Percentiles rank a stretch among this genome's conserved stretches.
Evolutionary conservation across 164 flowering plant genomes (phyloP).

Genomic region (Kalanchoe fedtschenkoi): DNA sequence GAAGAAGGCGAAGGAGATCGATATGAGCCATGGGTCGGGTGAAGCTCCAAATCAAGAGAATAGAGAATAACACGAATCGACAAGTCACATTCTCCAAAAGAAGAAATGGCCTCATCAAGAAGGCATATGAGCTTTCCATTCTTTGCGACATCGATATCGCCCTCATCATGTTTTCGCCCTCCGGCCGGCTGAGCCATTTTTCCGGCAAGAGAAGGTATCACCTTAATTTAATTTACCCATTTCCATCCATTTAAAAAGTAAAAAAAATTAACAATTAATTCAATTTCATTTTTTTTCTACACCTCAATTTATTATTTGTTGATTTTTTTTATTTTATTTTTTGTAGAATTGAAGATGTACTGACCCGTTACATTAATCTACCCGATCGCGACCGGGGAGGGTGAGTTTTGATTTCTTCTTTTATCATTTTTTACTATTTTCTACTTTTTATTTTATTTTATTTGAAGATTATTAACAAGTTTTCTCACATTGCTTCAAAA

Average conservation of each 20-base stretch:
- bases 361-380: slow-evolving; percentile 36
- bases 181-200: slow-evolving; percentile 48
- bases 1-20: not conserved
- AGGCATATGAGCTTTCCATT: slow-evolving; percentile 64
- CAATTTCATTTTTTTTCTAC: not conserved
- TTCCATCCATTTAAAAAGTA: no score
- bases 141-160: slow-evolving; percentile 70
- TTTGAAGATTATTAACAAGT: no score
- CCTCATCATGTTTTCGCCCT: slow-evolving; percentile 47
- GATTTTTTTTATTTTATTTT: not conserved
- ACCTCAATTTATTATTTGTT: not conserved
- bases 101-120: slow-evolving; percentile 71
- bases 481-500: no score
- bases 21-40: slow-evolving; percentile 44
- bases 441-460: not conserved
- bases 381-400: slow-evolving; percentile 50
- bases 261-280: no score
- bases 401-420: slow-evolving; percentile 14
- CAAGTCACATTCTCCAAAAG: slow-evolving; percentile 75
- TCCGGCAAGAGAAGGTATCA: slow-evolving; percentile 41
- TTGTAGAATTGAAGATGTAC: slow-evolving; percentile 46
- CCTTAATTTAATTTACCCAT: no score
- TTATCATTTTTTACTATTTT: not conserved
- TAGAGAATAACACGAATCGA: slow-evolving; percentile 63
- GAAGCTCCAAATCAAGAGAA: slow-evolving; percentile 59